Evolutionary conservation across 148 eudicot species (phyloP).

Genomic region (Cornus florida): DNA sequence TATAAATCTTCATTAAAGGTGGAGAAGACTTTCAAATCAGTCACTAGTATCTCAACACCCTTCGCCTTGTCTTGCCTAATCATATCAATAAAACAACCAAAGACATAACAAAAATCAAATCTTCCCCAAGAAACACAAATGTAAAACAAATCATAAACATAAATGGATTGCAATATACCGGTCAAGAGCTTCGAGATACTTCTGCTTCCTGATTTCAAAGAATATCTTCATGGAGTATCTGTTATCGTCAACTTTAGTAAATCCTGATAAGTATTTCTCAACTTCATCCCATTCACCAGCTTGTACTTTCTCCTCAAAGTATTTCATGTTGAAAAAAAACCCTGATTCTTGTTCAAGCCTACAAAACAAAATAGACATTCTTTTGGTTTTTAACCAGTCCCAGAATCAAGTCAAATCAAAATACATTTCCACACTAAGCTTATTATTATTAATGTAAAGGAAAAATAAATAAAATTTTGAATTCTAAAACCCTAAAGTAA

Average conservation of each 20-base stretch:
- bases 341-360: conserved; percentile 96
- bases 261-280: conserved; percentile 81
- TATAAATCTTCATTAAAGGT: conserved; percentile 77
- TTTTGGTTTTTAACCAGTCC: not conserved
- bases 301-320: conserved; percentile 87
- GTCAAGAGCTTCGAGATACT: conserved; percentile 90
- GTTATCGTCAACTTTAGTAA: conserved; percentile 83
- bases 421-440: not conserved
- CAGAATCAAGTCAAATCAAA: not conserved
- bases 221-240: conserved; percentile 93
- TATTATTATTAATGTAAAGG: no score
- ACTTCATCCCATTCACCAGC: conserved; percentile 97
- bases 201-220: conserved; percentile 86
- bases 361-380: conserved; percentile 11
- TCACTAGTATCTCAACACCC: conserved; percentile 78
- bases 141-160: not conserved
- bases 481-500: not conserved
- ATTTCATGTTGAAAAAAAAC: conserved; percentile 79
- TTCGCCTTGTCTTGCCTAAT: conserved; percentile 77
- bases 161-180: conserved; percentile 29
- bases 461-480: not conserved
- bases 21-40: conserved; percentile 86
- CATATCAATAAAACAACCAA: conserved; percentile 24
- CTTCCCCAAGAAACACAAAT: not conserved
- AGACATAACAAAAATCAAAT: conserved; percentile 6